phyloP scores from a whole-genome alignment of 2,329 filamentous ascomycete species.

The Annulohypoxylon truncatum region DNA sequence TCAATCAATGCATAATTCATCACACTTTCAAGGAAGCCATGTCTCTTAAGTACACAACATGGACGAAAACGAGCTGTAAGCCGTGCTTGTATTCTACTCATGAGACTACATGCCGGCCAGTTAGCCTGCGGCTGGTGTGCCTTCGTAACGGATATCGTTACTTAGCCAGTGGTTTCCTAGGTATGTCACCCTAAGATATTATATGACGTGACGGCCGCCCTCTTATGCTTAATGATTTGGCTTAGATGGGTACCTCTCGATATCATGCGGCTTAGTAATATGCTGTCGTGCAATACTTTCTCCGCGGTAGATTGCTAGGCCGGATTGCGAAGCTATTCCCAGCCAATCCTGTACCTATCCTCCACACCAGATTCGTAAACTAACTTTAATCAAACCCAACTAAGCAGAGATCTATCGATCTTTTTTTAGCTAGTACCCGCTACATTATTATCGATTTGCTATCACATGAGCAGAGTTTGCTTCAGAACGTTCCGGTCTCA shows the following conservation, averaged over 20 bases:
- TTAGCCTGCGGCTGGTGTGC: not conserved
- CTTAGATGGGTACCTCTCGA: conserved; percentile 1
- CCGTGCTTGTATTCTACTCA: not conserved
- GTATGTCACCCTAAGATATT: conserved; percentile 4
- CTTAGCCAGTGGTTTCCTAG: not conserved
- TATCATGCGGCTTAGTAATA: conserved; percentile 21
- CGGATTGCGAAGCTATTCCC: not conserved
- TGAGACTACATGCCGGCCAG: conserved; percentile 7
- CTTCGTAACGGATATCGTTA: not conserved
- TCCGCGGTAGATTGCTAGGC: not conserved
- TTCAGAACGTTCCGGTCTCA: conserved; percentile 3
- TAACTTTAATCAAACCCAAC: not conserved
- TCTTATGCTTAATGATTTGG: not conserved
- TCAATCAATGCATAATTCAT: conserved; percentile 9
- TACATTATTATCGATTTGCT: not conserved
- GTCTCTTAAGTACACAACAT: conserved; percentile 19
- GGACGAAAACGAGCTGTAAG: not conserved
- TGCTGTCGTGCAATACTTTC: not conserved
- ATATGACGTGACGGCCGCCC: not conserved
- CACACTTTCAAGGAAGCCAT: not conserved
- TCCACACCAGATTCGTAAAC: not conserved
- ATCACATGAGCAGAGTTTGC: not conserved
- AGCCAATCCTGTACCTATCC: not conserved
- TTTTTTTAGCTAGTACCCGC: not conserved
- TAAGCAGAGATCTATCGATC: not conserved